phyloP scores from a whole-genome alignment of 2,329 filamentous ascomycete species.

The Lojkania enalia region DNA sequence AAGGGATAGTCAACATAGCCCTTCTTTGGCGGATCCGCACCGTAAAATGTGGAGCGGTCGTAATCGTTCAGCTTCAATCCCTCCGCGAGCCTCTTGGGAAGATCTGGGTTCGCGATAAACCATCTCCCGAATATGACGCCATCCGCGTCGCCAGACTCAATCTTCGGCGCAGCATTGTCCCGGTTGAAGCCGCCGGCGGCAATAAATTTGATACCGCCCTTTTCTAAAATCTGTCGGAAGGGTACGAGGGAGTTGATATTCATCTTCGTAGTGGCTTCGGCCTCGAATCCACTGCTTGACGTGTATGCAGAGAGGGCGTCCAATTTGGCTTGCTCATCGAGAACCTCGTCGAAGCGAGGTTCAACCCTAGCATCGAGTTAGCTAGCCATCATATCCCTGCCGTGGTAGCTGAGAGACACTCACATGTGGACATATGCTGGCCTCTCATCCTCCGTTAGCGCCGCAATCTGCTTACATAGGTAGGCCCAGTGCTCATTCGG shows the following conservation, averaged over 20 bases:
- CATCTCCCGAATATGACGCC: constrained; percentile 50
- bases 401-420: constrained; percentile 9
- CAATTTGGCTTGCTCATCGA: constrained; percentile 43
- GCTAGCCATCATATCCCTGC: constrained; percentile 3
- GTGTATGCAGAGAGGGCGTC: constrained; percentile 45
- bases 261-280: constrained; percentile 33
- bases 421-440: constrained; percentile 43
- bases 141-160: constrained; percentile 48
- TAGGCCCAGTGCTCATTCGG: constrained; percentile 52
- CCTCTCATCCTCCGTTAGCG: constrained; percentile 30
- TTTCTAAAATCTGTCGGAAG: constrained; percentile 53
- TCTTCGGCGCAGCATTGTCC: constrained; percentile 54
- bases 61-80: constrained; percentile 46
- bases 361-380: constrained; percentile 32
- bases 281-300: constrained; percentile 31
- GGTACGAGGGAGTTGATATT: constrained; percentile 35
- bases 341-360: constrained; percentile 43
- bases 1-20: constrained; percentile 50
- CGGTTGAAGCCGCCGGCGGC: constrained; percentile 60
- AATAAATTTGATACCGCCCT: constrained; percentile 57
- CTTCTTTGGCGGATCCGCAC: constrained; percentile 37
- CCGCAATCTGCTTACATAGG: constrained; percentile 48
- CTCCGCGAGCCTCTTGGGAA: constrained; percentile 48
- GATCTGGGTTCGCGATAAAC: constrained; percentile 54
- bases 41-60: constrained; percentile 53